phyloP scores from a whole-genome alignment of 108 stramenopile genomes.

The Schizochytrium sp. region DNA sequence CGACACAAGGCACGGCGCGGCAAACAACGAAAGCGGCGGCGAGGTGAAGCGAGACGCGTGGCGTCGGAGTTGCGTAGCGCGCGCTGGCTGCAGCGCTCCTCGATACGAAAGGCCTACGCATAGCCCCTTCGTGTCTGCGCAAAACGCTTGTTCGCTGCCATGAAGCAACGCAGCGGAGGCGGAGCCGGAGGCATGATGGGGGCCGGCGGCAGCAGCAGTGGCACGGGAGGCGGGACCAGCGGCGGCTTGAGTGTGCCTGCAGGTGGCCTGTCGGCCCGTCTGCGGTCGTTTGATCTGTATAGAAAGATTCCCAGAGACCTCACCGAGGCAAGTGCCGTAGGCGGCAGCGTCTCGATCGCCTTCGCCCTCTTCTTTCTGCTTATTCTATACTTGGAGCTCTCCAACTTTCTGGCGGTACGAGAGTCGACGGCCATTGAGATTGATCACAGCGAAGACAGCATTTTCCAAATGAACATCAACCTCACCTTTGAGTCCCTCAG shows the following conservation, averaged over 20 bases:
- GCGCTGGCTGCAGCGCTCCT: too few species aligned
- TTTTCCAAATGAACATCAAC: slow-evolving; percentile 9
- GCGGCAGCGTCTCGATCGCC: not conserved
- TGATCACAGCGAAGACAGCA: not conserved
- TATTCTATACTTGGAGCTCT: not conserved
- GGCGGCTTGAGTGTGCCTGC: not conserved
- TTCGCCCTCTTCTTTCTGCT: not conserved
- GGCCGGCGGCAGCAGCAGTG: not conserved
- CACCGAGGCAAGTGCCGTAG: not conserved
- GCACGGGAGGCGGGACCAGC: not conserved
- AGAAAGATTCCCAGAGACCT: slow-evolving; percentile 3
- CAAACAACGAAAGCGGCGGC: too few species aligned
- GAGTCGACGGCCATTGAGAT: not conserved
- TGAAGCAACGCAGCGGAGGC: not conserved
- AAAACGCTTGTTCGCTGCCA: not conserved
- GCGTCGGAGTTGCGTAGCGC: too few species aligned
- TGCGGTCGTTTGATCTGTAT: slow-evolving; percentile 12
- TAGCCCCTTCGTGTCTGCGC: not conserved
- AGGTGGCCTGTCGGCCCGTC: not conserved
- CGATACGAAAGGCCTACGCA: too few species aligned
- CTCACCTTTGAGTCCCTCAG: not conserved
- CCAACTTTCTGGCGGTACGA: not conserved
- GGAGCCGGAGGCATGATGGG: not conserved
- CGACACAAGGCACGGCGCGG: too few species aligned
- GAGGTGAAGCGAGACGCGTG: too few species aligned